Evolutionary conservation across 495 filamentous ascomycete species (phyloP).

Genomic region (Lepidopterella palustris): DNA sequence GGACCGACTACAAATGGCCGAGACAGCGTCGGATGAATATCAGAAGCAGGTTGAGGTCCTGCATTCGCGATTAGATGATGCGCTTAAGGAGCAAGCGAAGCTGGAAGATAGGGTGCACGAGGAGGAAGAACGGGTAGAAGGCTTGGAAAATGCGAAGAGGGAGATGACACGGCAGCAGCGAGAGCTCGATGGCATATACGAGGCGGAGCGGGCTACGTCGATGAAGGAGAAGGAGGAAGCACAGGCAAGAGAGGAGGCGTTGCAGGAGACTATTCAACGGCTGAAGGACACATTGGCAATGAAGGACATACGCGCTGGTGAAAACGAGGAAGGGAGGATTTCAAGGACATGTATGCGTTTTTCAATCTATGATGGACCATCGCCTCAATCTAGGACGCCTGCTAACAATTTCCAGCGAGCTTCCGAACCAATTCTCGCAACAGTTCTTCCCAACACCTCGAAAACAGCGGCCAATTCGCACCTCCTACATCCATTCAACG

Average conservation of each 20-base stretch:
- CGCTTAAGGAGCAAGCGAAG: conserved; percentile 71
- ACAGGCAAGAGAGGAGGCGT: conserved; percentile 72
- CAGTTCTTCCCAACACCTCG: conserved; percentile 20
- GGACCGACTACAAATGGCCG: conserved; percentile 70
- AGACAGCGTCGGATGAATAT: conserved; percentile 69
- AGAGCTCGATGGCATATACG: conserved; percentile 84
- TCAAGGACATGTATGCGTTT: conserved; percentile 63
- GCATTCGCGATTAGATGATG: conserved; percentile 80
- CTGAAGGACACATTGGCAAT: conserved; percentile 81
- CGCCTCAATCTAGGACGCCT: background rate
- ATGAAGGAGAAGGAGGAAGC: conserved; percentile 88
- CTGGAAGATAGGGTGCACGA: conserved; percentile 82
- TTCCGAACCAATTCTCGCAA: conserved; percentile 29
- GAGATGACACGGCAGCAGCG: conserved; percentile 72
- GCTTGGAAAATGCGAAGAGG: conserved; percentile 69
- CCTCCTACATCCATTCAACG: conserved; percentile 76
- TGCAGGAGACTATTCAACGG: conserved; percentile 80
- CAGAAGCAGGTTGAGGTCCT: conserved; percentile 78
- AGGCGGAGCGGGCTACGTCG: conserved; percentile 79
- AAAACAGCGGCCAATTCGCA: conserved; percentile 61
- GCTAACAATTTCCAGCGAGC: conserved; percentile 27
- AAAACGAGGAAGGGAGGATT: conserved; percentile 57
- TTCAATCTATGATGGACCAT: background rate
- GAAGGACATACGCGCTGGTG: conserved; percentile 52
- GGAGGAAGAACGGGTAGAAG: conserved; percentile 70